Base-by-base conservation (phyloP, 2,329 filamentous ascomycete genomes). In the Samsoniella hepiali region DNA sequence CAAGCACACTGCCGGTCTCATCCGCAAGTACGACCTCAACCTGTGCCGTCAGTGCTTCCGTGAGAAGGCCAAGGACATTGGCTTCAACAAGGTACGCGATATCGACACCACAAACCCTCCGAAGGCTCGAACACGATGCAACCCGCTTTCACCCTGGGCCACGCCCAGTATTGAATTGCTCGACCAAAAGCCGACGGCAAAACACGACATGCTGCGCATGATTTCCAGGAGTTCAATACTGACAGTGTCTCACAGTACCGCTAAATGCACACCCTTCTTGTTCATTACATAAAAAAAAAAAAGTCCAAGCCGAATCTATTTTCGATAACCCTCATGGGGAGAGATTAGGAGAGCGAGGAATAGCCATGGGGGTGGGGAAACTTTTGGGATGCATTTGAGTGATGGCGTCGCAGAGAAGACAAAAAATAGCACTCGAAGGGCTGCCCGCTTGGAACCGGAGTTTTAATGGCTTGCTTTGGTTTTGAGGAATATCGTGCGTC, bases 11-110 rank as follows among this genome's bases (percentile, higher is more conserved):
- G 94, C 95, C 77, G 95, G 95, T 96, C 89, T 99, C 74, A 97
- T 99, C 88, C 93, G 95, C 86, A 99, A 99, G 86, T 99, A 99
- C 85, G 94, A 95, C 78, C 87, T 97, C 74, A 92, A 96, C 82
- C 87, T 90, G 78, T 90, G 88, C 86, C 87, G 88, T 85, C 88
- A 90, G 79, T 90, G 88, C 84, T 90, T 89, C 85, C 84, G 87
- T 75, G 87, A 90, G 83, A 89, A 89, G 84, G 79, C 85, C 71
- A 79, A 84, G 78, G 87, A 90, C 76, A 89, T 90, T 79, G 87
- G 87, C 74, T 90, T 90, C 81, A 82, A 85, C 82, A 89, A 90
- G 87, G 86, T 88, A 75, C 74, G 77, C 69, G 47, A 70, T 51
- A 50, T 44, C 57, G 29, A 64, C 58, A 54, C 38, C 15, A 42